Evolutionary conservation across 2,329 filamentous ascomycete species (phyloP), one percentile per base, ranked within the genome.

Genomic region (Esteya vermicola): DNA sequence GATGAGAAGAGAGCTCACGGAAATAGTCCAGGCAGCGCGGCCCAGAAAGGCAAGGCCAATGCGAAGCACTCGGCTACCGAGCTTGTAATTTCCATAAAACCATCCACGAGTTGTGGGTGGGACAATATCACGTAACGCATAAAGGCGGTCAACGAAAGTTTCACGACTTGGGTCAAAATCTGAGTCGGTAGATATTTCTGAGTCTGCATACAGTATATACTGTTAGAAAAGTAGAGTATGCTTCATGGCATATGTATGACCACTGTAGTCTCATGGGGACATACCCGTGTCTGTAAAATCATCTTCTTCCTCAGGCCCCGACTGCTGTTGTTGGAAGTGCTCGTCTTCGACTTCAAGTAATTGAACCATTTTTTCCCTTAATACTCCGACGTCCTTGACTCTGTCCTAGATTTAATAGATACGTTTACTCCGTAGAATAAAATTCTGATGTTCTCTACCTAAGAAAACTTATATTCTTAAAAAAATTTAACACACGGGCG

Each of bases 321-420:
- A 64, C 54, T 81, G 78, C 50, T 70, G 66, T 60, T 75, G 68
- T 64, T 81, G 71, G 70, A 95, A 93, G 64, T 93, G 84, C 72
- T 95, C 88, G 60, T 96, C 89, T 59, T 93, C 81, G 57, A 96
- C 89, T 70, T 96, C 89, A 58, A 85, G 84, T 58, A 96, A 84
- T 65, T 89, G 85, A 62, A 96, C 89, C 89, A 96, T 95, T 10
- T 28, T 47, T 40, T 22, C 28, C 18, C 4, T 6, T 22, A 16
- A 9, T 34, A 13, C 12, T 34, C 9, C 18, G 20, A 2, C 9
- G 10, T 3, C 14, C 18, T 4, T 18, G n/a, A n/a, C n/a, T n/a
- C n/a, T n/a, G n/a, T n/a, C n/a, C n/a, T n/a, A n/a, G n/a, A n/a
- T n/a, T n/a, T n/a, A n/a, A n/a, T n/a, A n/a, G n/a, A n/a, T n/a